These are phyloP conservation scores for Cucumis melo DNA, from an alignment of 306 rosid genomes.

Conservation along the genomic window DNA sequence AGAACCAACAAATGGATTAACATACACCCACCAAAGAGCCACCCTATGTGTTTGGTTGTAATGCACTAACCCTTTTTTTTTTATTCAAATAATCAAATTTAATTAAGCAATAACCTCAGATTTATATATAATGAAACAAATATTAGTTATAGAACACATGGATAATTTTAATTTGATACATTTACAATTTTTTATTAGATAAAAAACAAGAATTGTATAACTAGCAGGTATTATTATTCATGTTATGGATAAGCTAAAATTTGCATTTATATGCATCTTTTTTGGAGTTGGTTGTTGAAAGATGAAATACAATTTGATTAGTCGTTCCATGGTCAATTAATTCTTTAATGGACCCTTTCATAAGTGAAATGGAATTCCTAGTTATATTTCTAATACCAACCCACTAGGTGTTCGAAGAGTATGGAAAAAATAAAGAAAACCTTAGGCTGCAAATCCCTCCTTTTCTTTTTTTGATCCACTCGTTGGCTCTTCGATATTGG, in stretches of 20 bases:
- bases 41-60: constrained; percentile 29
- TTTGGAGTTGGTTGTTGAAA: neutral
- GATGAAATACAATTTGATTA: neutral
- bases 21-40: constrained; percentile 15
- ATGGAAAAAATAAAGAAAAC: neutral
- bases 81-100: neutral
- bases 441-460: neutral
- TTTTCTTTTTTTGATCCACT: no score
- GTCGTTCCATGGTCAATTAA: no score
- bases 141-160: no score
- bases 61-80: constrained; percentile 24
- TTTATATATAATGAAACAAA: no score
- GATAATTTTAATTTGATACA: no score
- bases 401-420: neutral
- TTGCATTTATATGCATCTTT: no score
- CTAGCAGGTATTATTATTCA: no score
- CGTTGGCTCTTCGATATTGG: no score
- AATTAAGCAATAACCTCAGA: neutral
- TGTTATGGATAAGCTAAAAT: no score
- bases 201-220: neutral
- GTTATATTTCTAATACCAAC: neutral
- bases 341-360: neutral
- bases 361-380: neutral
- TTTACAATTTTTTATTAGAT: neutral
- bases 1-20: neutral